Conservation (phyloP, 495 filamentous ascomycete genomes). For the Pseudoneurospora amorphoporcata region DNA sequence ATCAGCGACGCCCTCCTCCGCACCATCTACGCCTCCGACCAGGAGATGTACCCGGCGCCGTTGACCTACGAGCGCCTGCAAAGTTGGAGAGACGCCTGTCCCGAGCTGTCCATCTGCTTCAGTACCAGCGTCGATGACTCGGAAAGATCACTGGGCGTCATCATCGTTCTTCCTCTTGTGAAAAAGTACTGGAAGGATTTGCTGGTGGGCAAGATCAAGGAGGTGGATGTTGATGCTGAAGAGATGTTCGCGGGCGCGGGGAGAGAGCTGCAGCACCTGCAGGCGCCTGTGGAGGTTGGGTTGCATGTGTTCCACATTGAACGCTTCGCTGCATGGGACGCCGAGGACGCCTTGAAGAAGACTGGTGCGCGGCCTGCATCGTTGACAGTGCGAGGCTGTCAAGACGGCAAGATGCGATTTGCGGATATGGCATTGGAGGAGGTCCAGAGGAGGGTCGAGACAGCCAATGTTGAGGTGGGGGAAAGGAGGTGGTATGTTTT, state of each 20-base stretch:
- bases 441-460: constrained; percentile 5
- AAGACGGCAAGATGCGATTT: constrained; percentile 7
- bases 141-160: constrained; percentile 6
- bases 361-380: background rate
- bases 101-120: constrained; percentile 18
- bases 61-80: constrained; percentile 16
- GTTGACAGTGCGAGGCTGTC: background rate
- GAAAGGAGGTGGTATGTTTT: constrained; percentile 14
- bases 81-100: constrained; percentile 15
- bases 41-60: constrained; percentile 25
- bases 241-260: constrained; percentile 39
- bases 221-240: constrained; percentile 57
- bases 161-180: constrained; percentile 18
- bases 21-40: constrained; percentile 20
- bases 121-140: background rate
- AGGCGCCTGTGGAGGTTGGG: constrained; percentile 17
- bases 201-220: constrained; percentile 56
- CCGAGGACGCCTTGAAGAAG: background rate
- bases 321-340: constrained; percentile 8
- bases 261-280: background rate
- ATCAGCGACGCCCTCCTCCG: constrained; percentile 9
- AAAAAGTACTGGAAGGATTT: constrained; percentile 34
- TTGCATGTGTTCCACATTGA: constrained; percentile 28
- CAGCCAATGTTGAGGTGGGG: background rate
- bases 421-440: constrained; percentile 15